phyloP scores from a whole-genome alignment of 768 basidiomycete genomes.

The Lyophyllum decastes region DNA sequence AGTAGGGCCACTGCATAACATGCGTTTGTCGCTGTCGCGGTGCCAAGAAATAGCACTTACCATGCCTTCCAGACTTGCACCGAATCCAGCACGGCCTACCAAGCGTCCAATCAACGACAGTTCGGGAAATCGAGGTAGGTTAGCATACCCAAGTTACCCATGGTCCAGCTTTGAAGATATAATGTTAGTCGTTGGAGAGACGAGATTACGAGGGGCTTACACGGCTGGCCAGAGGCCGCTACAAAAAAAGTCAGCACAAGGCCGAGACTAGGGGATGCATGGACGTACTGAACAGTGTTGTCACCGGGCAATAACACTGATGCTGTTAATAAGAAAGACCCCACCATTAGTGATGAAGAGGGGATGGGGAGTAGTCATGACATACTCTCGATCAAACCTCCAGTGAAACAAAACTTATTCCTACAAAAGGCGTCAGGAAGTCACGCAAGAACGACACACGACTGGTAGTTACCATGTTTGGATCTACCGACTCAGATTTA shows the following conservation, averaged over 20 bases:
- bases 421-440: constrained; percentile 18
- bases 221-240: constrained; percentile 44
- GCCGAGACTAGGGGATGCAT: constrained; percentile 11
- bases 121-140: constrained; percentile 14
- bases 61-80: constrained; percentile 66
- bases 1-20: constrained; percentile 59
- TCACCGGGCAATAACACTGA: constrained; percentile 34
- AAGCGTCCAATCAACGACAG: constrained; percentile 31
- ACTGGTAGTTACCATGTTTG: neutral
- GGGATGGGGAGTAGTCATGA: constrained; percentile 12
- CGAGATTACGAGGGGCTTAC: constrained; percentile 22
- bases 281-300: constrained; percentile 26
- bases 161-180: constrained; percentile 35
- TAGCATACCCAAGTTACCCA: constrained; percentile 51
- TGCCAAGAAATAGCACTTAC: constrained; percentile 34
- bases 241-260: neutral
- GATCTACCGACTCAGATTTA: constrained; percentile 21
- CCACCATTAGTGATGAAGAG: neutral
- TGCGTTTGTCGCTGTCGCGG: neutral
- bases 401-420: constrained; percentile 78
- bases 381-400: constrained; percentile 62
- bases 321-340: constrained; percentile 16
- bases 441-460: neutral
- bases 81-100: constrained; percentile 68
- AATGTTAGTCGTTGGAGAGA: neutral